Evolutionary conservation across 2,329 filamentous ascomycete species (phyloP).

Genomic region (Chrysosporium queenslandicum): DNA sequence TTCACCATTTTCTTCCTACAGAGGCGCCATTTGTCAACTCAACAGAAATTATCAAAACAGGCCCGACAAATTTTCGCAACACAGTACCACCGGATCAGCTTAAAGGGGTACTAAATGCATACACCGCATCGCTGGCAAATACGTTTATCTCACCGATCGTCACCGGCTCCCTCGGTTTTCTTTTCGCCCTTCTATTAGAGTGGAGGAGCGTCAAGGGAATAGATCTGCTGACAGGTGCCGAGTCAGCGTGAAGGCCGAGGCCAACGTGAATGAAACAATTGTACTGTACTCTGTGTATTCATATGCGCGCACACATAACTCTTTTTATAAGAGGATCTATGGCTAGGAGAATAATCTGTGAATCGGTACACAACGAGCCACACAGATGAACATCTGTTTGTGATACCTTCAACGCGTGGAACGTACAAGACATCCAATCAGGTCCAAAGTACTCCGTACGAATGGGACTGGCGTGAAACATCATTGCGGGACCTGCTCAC

Average conservation of each 20-base stretch:
- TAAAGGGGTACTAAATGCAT: constrained; percentile 48
- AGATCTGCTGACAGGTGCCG: background rate
- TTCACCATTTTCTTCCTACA: constrained; percentile 9
- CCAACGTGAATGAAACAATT: background rate
- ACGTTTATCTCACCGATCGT: constrained; percentile 53
- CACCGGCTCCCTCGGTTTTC: constrained; percentile 43
- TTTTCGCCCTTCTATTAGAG: constrained; percentile 49
- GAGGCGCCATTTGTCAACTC: constrained; percentile 34
- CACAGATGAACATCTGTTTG: background rate
- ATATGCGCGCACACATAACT: background rate
- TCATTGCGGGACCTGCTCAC: no score
- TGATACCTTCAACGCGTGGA: background rate
- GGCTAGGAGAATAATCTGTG: background rate
- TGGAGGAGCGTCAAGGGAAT: constrained; percentile 34
- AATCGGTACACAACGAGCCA: background rate
- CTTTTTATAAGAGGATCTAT: background rate
- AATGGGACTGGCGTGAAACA: background rate
- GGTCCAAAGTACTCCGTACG: background rate
- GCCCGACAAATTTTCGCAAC: constrained; percentile 49
- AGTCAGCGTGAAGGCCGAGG: background rate
- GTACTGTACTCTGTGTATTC: background rate
- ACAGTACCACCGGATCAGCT: constrained; percentile 44
- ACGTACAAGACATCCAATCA: background rate
- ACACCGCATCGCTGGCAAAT: constrained; percentile 51
- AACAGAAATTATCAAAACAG: constrained; percentile 25